These are phyloP conservation scores for Diaporthe destruens DNA, from an alignment of 2,329 filamentous ascomycete species.

Conservation along the genomic window DNA sequence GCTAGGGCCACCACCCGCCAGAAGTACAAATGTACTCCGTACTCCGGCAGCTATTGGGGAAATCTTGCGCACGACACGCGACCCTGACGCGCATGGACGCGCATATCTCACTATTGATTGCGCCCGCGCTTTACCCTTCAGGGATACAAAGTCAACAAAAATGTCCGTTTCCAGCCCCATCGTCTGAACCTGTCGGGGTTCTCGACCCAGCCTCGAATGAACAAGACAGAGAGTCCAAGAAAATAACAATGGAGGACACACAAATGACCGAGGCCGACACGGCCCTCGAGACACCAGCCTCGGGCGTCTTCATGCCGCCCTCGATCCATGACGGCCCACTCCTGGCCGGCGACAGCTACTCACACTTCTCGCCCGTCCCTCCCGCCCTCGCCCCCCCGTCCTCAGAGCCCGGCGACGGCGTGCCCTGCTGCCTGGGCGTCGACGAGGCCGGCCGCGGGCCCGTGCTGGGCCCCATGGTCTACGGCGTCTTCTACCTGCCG, in stretches of 20 bases:
- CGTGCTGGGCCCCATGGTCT: conserved; percentile 86
- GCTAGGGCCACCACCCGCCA: conserved; percentile 19
- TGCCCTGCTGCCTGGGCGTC: conserved; percentile 84
- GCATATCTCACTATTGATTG: conserved; percentile 12
- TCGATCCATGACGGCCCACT: conserved; percentile 72
- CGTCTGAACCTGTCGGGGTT: neutral
- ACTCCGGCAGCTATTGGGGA: neutral
- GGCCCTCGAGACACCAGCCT: conserved; percentile 51
- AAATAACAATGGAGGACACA: conserved; percentile 54
- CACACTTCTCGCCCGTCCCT: conserved; percentile 78
- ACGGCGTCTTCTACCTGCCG: conserved; percentile 81
- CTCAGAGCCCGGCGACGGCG: conserved; percentile 50
- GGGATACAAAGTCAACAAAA: conserved; percentile 27
- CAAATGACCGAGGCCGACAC: conserved; percentile 52
- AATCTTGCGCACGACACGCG: conserved; percentile 12
- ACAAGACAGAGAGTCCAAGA: neutral
- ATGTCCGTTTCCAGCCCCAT: neutral
- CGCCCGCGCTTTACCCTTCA: conserved; percentile 18
- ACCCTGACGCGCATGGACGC: conserved; percentile 34
- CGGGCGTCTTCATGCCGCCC: conserved; percentile 72
- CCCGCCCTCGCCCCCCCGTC: conserved; percentile 63
- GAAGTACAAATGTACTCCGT: neutral
- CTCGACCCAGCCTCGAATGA: neutral
- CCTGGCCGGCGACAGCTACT: conserved; percentile 75
- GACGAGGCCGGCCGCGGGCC: conserved; percentile 95